phyloP scores from a whole-genome alignment of 1,139 yeast genomes.

The Geotrichum histeridarum region DNA sequence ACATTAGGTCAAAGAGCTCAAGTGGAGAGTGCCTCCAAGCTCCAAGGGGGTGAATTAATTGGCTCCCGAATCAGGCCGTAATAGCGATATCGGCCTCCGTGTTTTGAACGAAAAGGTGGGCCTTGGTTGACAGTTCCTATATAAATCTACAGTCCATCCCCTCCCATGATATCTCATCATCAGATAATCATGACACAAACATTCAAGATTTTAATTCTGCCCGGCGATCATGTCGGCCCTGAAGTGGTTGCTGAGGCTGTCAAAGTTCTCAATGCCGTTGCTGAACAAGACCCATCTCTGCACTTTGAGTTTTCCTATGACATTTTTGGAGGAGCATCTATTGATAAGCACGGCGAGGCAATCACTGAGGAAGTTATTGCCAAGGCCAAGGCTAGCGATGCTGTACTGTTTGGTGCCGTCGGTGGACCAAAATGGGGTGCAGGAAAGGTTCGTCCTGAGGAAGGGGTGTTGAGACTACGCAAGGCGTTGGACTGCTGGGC shows the following conservation, averaged over 20 bases:
- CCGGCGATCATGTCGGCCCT: constrained; percentile 90
- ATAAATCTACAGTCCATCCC: too few relatives aligned
- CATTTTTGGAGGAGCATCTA: constrained; percentile 88
- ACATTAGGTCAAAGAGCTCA: too few relatives aligned
- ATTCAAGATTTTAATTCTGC: constrained; percentile 70
- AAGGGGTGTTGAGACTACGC: constrained; percentile 73
- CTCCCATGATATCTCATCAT: neutral
- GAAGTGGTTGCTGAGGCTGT: constrained; percentile 80
- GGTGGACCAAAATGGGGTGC: constrained; percentile 97
- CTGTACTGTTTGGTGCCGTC: constrained; percentile 87
- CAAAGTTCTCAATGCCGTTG: constrained; percentile 70
- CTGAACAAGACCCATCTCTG: constrained; percentile 35
- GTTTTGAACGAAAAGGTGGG: too few relatives aligned
- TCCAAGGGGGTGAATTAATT: too few relatives aligned
- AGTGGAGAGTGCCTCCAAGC: too few relatives aligned
- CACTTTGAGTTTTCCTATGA: constrained; percentile 62
- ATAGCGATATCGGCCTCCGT: too few relatives aligned
- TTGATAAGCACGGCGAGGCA: constrained; percentile 84
- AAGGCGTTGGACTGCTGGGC: constrained; percentile 78
- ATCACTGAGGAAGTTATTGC: constrained; percentile 69
- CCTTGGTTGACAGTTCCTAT: too few relatives aligned
- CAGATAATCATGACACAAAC: neutral
- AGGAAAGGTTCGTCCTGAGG: constrained; percentile 68
- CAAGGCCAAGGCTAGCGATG: constrained; percentile 72
- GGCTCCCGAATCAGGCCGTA: too few relatives aligned